Evolutionary conservation across 2,329 filamentous ascomycete genomes (phyloP).

Genomic region (Fusarium beomiforme): DNA sequence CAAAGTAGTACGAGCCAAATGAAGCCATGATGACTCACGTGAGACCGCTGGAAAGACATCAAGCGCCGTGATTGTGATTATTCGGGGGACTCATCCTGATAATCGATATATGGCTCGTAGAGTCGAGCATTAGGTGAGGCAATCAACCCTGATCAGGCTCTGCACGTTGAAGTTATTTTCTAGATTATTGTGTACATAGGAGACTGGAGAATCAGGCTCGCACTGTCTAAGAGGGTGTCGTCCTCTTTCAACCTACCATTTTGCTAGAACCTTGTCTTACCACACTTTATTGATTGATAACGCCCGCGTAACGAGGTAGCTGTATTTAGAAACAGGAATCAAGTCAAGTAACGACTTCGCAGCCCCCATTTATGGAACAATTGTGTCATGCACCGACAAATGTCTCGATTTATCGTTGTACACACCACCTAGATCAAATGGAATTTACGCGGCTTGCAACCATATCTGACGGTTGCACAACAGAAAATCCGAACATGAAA

Average conservation of each 20-base stretch:
- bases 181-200: background rate
- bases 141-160: background rate
- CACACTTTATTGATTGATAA: fast-evolving
- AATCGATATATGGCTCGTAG: background rate
- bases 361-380: no score
- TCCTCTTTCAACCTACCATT: background rate
- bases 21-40: background rate
- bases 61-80: background rate
- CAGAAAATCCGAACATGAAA: background rate
- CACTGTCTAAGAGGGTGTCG: background rate
- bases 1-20: background rate
- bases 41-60: background rate
- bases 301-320: background rate
- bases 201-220: background rate
- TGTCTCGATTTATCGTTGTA: no score
- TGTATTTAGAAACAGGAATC: fast-evolving
- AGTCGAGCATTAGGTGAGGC: background rate
- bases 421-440: background rate
- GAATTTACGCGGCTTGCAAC: background rate
- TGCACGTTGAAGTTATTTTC: background rate
- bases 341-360: background rate
- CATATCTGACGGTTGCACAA: background rate
- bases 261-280: background rate
- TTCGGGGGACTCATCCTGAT: background rate
- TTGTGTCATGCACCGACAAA: background rate